phyloP scores from a whole-genome alignment of 352 stramenopile species.

The Aphanomyces astaci region DNA sequence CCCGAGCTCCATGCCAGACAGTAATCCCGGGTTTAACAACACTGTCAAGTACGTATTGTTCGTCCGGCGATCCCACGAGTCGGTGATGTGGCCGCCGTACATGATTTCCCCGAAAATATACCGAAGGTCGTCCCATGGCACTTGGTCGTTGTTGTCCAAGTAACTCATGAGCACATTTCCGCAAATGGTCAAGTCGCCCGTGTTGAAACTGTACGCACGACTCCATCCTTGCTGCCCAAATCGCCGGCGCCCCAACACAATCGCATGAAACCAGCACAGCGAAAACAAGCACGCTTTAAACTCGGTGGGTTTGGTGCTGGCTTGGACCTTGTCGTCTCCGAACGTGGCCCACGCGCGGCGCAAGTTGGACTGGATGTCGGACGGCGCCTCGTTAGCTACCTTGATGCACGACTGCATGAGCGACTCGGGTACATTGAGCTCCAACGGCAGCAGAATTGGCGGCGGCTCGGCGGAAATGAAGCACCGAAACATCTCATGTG shows the following conservation, averaged over 20 bases:
- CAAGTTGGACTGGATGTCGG: conserved; percentile 94
- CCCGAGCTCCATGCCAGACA: conserved; percentile 88
- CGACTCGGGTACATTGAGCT: conserved; percentile 95
- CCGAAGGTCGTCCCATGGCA: conserved; percentile 93
- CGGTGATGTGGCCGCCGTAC: conserved; percentile 95
- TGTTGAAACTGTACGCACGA: conserved; percentile 94
- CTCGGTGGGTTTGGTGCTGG: conserved; percentile 80
- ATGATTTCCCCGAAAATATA: conserved; percentile 97
- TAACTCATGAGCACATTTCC: conserved; percentile 91
- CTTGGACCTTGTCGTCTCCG: conserved; percentile 80
- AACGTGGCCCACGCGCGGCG: conserved; percentile 92
- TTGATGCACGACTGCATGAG: conserved; percentile 95
- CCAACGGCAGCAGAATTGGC: conserved; percentile 71
- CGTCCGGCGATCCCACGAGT: conserved; percentile 92
- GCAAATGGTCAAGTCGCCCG: conserved; percentile 92
- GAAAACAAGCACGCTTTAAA: conserved; percentile 93
- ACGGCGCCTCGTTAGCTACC: conserved; percentile 92
- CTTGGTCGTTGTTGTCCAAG: conserved; percentile 85
- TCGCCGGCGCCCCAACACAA: conserved; percentile 85
- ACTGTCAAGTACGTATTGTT: conserved; percentile 92
- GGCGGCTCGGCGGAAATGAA: conserved; percentile 94
- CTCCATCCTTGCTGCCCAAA: conserved; percentile 94
- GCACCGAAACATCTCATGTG: conserved; percentile 91
- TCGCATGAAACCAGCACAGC: conserved; percentile 94
- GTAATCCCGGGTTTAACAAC: conserved; percentile 78